Evolutionary conservation across 345 rosid species (phyloP).

Genomic region (Microcos paniculata): DNA sequence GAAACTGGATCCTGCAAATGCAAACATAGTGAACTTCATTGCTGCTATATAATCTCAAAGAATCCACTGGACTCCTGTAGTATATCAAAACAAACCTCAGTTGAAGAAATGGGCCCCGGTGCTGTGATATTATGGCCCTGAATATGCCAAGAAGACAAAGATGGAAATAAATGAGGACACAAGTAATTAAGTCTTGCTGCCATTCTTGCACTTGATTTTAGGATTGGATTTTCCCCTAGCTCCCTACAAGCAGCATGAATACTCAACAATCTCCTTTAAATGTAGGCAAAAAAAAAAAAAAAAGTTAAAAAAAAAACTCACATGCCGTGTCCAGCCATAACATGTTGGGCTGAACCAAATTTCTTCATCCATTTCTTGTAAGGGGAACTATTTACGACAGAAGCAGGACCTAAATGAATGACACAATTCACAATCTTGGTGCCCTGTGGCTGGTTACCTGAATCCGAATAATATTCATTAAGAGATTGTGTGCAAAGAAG

Average conservation of each 20-base stretch:
- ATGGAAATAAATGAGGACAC: constrained; percentile 87
- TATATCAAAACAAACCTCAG: constrained; percentile 47
- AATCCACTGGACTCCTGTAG: too few relatives aligned
- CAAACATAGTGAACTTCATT: too few relatives aligned
- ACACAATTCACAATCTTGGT: constrained; percentile 58
- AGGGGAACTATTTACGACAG: constrained; percentile 41
- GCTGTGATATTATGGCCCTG: constrained; percentile 28
- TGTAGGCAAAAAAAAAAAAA: too few relatives aligned
- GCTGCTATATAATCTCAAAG: too few relatives aligned
- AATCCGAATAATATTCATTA: constrained; percentile 44
- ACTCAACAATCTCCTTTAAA: background rate
- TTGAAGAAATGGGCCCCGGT: constrained; percentile 14
- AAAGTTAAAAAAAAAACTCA: constrained; percentile 24
- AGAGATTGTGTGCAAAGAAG: constrained; percentile 45
- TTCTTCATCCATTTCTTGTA: constrained; percentile 77
- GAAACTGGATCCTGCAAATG: too few relatives aligned
- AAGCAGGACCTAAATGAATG: constrained; percentile 74
- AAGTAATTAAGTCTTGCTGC: constrained; percentile 81
- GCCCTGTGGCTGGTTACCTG: constrained; percentile 20
- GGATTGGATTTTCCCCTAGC: constrained; percentile 67
- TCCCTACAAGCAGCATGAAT: constrained; percentile 41
- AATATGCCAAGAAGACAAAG: constrained; percentile 69
- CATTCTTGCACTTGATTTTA: constrained; percentile 72
- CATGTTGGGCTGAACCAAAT: constrained; percentile 69
- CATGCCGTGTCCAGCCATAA: constrained; percentile 83